phyloP scores from a whole-genome alignment of 805 yeast species.

The Saccharomycopsis schoenii region DNA sequence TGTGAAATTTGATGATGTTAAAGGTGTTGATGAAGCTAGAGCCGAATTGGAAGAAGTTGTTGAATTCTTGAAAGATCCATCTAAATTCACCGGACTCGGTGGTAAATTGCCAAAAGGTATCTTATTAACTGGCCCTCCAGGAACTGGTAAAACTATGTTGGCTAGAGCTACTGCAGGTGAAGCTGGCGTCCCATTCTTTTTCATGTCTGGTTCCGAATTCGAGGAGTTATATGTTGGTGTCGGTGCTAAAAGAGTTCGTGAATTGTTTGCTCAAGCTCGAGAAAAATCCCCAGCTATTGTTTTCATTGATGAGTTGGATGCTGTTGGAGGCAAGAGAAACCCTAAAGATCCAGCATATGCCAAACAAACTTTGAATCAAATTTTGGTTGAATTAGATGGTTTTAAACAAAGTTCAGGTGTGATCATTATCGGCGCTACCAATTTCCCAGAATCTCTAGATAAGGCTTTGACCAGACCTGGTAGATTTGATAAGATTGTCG shows the following conservation, averaged over 20 bases:
- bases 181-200: conserved; percentile 97
- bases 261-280: conserved; percentile 85
- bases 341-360: conserved; percentile 98
- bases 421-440: conserved; percentile 95
- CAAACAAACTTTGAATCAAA: conserved; percentile 92
- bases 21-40: conserved; percentile 98
- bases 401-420: conserved; percentile 87
- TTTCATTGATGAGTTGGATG: conserved; percentile 96
- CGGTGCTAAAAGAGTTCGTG: conserved; percentile 96
- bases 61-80: conserved; percentile 93
- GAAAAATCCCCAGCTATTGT: conserved; percentile 94
- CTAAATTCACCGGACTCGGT: conserved; percentile 92
- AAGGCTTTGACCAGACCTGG: conserved; percentile 98
- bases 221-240: conserved; percentile 98
- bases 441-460: conserved; percentile 94
- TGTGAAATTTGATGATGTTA: conserved; percentile 85
- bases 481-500: conserved; percentile 90
- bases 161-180: conserved; percentile 99
- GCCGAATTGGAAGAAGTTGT: conserved; percentile 96
- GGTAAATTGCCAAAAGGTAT: conserved; percentile 98
- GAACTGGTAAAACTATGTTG: conserved; percentile 94
- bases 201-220: conserved; percentile 97
- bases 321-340: conserved; percentile 95
- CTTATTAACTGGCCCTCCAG: conserved; percentile 94
- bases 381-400: conserved; percentile 93